Percentiles rank a stretch among this genome's conserved stretches.
phyloP scores from a whole-genome alignment of 176 grass and related monocot genomes.

The Tuctoria greenei region DNA sequence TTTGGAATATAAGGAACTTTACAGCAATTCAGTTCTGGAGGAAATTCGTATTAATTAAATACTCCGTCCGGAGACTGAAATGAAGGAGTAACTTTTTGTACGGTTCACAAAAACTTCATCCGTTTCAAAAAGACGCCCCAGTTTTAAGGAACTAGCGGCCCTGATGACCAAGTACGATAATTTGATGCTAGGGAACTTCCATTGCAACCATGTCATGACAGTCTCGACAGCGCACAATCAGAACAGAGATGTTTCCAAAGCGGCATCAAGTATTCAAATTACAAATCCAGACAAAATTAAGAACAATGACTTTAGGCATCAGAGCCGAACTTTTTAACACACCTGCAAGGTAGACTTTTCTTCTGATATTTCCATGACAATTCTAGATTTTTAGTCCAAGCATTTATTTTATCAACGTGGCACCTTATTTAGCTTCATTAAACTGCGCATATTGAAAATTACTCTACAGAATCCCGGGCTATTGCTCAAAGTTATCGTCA shows the following conservation, averaged over 20 bases:
- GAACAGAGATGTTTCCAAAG: neutral
- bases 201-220: neutral
- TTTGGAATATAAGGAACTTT: too few relatives aligned
- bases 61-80: too few relatives aligned
- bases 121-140: neutral
- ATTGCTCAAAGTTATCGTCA: neutral
- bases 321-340: neutral
- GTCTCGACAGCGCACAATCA: neutral
- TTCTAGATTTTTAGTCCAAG: neutral
- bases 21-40: neutral
- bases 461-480: slow-evolving; percentile 5
- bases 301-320: neutral
- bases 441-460: neutral
- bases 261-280: neutral
- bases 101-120: neutral
- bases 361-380: neutral
- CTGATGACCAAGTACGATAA: too few relatives aligned
- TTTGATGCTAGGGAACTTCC: too few relatives aligned
- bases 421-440: slow-evolving; percentile 27
- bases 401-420: neutral
- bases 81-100: too few relatives aligned
- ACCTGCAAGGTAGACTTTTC: neutral
- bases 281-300: neutral
- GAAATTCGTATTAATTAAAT: neutral
- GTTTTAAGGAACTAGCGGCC: too few relatives aligned